A percentile compares a stretch with the other conserved stretches of the same genome.
Evolutionary conservation across 768 basidiomycete genomes (phyloP).

Genomic region (Boletus pseudo-olivaceus): DNA sequence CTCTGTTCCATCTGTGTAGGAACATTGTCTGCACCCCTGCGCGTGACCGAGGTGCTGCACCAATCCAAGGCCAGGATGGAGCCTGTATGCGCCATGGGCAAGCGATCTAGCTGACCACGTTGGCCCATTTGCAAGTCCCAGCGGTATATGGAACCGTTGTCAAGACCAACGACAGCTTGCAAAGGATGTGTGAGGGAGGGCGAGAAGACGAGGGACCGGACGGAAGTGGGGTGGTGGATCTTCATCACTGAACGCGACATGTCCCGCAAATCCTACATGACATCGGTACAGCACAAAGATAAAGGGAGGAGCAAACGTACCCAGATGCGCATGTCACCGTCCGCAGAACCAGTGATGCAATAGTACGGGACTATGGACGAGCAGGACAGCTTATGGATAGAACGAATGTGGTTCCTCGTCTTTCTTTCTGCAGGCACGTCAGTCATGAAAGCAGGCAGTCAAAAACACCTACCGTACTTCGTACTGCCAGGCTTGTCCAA

Average conservation of each 20-base stretch:
- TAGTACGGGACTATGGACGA: slow-evolving; percentile 68
- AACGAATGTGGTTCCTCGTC: slow-evolving; percentile 66
- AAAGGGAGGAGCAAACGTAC: slow-evolving; percentile 36
- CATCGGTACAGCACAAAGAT: neutral
- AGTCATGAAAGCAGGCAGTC: slow-evolving; percentile 8
- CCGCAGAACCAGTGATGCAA: slow-evolving; percentile 76
- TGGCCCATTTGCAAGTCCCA: slow-evolving; percentile 83
- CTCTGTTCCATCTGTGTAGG: slow-evolving; percentile 36
- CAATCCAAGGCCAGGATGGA: slow-evolving; percentile 75
- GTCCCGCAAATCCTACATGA: slow-evolving; percentile 65
- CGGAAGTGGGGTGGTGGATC: slow-evolving; percentile 65
- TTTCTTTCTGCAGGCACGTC: slow-evolving; percentile 51
- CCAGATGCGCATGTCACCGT: slow-evolving; percentile 80
- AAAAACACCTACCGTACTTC: slow-evolving; percentile 59
- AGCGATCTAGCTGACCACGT: slow-evolving; percentile 65
- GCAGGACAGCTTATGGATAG: slow-evolving; percentile 66
- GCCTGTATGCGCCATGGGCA: slow-evolving; percentile 70
- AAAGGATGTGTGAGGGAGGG: slow-evolving; percentile 61
- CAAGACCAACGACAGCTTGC: slow-evolving; percentile 64
- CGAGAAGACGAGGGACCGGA: slow-evolving; percentile 69
- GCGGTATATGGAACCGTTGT: slow-evolving; percentile 68
- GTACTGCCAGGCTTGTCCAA: slow-evolving; percentile 59
- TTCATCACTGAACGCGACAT: slow-evolving; percentile 65
- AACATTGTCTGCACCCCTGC: slow-evolving; percentile 13
- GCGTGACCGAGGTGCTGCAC: slow-evolving; percentile 39